A percentile compares a stretch with the other conserved stretches of the same genome.
These are phyloP conservation scores for Claviceps humidiphila DNA, from an alignment of 2,329 filamentous ascomycete species.

Conservation along the genomic window DNA sequence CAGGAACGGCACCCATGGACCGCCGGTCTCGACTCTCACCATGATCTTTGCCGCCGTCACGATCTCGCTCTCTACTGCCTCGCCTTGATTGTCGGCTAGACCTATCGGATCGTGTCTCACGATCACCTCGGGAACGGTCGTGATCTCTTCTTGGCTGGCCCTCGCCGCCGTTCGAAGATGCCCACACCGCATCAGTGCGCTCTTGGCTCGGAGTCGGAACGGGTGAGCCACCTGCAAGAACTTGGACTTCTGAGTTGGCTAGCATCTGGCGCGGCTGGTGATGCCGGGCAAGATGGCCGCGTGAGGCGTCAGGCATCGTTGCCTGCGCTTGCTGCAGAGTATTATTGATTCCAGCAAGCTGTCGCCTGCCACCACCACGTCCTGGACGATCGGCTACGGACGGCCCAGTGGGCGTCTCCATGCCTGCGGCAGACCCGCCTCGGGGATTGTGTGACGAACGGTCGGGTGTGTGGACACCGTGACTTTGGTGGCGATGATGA, in stretches of 20 bases:
- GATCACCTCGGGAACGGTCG: slow-evolving; percentile 30
- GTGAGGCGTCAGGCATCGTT: slow-evolving; percentile 25
- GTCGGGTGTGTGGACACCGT: slow-evolving; percentile 14
- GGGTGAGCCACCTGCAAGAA: slow-evolving; percentile 40
- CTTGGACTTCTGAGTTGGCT: slow-evolving; percentile 42
- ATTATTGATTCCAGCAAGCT: slow-evolving; percentile 47
- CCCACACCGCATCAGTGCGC: slow-evolving; percentile 29
- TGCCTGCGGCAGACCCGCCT: slow-evolving; percentile 12
- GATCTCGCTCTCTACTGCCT: slow-evolving; percentile 37
- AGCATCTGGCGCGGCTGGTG: slow-evolving; percentile 28
- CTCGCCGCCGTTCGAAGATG: slow-evolving; percentile 19
- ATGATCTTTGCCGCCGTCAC: slow-evolving; percentile 31
- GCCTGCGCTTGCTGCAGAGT: slow-evolving; percentile 39
- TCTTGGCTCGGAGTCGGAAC: slow-evolving; percentile 36
- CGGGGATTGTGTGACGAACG: slow-evolving; percentile 10
- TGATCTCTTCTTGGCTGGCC: slow-evolving; percentile 20
- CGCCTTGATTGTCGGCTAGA: slow-evolving; percentile 30
- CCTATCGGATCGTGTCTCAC: slow-evolving; percentile 28
- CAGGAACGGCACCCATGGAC: slow-evolving; percentile 19
- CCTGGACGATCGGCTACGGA: slow-evolving; percentile 22
- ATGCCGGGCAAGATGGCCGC: slow-evolving; percentile 21
- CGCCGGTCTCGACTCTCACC: slow-evolving; percentile 32
- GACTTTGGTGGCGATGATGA: slow-evolving; percentile 15
- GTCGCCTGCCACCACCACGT: slow-evolving; percentile 31
- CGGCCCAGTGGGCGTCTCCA: slow-evolving; percentile 22